These are phyloP conservation scores for Microbotryomycetes sp. DNA, from an alignment of 1,284 basidiomycete species.

Conservation along the genomic window DNA sequence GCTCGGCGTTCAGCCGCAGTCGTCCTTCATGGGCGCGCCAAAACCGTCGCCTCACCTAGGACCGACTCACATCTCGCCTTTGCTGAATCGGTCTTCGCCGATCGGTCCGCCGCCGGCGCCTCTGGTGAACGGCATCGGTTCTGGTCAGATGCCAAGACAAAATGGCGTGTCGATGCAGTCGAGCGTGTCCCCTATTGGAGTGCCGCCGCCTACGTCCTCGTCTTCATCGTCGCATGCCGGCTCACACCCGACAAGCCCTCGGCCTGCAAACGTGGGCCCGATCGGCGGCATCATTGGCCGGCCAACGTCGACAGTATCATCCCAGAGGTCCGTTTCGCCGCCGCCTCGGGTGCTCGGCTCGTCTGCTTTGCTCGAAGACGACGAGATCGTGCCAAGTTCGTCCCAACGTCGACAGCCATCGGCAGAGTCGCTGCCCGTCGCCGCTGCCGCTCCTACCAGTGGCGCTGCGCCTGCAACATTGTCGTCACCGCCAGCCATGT, in stretches of 20 bases:
- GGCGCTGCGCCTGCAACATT: neutral
- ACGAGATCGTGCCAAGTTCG: conserved; percentile 22
- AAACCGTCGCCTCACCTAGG: conserved; percentile 8
- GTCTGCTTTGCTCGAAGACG: conserved; percentile 27
- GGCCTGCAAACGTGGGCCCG: conserved; percentile 6
- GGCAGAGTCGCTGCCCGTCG: neutral
- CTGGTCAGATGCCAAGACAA: neutral
- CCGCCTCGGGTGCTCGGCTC: conserved; percentile 24
- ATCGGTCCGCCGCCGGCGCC: conserved; percentile 4
- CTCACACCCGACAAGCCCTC: neutral
- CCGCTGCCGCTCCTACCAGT: conserved; percentile 7
- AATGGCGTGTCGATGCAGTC: neutral
- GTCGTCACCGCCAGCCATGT: neutral
- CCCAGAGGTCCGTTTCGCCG: conserved; percentile 5
- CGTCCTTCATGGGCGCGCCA: conserved; percentile 11
- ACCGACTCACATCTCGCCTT: conserved; percentile 7
- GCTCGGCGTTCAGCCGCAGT: conserved; percentile 16
- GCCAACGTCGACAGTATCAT: conserved; percentile 11
- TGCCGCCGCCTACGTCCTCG: neutral
- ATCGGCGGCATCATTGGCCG: conserved; percentile 26
- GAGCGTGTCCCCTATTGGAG: neutral
- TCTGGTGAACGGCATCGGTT: neutral
- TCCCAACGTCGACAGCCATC: neutral
- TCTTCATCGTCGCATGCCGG: neutral
- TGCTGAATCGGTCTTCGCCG: neutral